Evolutionary conservation across 495 filamentous ascomycete genomes (phyloP).

Genomic region (Monascus purpureus): DNA sequence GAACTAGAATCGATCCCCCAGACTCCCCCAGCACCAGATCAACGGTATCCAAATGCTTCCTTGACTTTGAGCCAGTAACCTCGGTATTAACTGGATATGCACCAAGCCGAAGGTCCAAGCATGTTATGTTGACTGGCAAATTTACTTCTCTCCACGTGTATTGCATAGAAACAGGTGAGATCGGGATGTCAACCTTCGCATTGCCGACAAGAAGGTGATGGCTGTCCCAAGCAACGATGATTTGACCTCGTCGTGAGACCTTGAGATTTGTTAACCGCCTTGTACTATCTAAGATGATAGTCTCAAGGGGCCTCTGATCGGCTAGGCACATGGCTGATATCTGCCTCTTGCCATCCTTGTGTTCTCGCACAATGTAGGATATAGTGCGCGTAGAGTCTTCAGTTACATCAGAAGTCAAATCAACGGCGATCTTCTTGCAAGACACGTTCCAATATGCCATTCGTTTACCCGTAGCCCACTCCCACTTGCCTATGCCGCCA

Average conservation of each 20-base stretch:
- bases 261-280: slow-evolving; percentile 19
- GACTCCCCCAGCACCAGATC: slow-evolving; percentile 65
- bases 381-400: slow-evolving; percentile 4
- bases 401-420: slow-evolving; percentile 5
- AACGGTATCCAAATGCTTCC: slow-evolving; percentile 22
- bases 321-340: slow-evolving; percentile 12
- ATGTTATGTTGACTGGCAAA: slow-evolving; percentile 19
- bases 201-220: slow-evolving; percentile 22
- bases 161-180: slow-evolving; percentile 9
- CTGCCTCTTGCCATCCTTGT: slow-evolving; percentile 19
- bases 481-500: slow-evolving; percentile 54
- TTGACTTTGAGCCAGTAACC: slow-evolving; percentile 3
- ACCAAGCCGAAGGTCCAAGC: slow-evolving; percentile 17
- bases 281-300: slow-evolving; percentile 14
- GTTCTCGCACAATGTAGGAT: slow-evolving; percentile 8
- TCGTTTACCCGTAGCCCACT: slow-evolving; percentile 53
- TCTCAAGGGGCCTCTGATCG: slow-evolving; percentile 12
- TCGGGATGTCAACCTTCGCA: slow-evolving; percentile 4
- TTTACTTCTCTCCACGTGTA: slow-evolving; percentile 40
- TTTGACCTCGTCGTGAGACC: slow-evolving; percentile 15
- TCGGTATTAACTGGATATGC: slow-evolving; percentile 17
- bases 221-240: slow-evolving; percentile 23
- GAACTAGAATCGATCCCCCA: slow-evolving; percentile 62
- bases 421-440: slow-evolving; percentile 10
- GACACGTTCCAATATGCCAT: slow-evolving; percentile 31